Evolutionary conservation across 2,329 filamentous ascomycete species (phyloP), one percentile per base, ranked within the genome.

Genomic region (Trichothecium roseum): DNA sequence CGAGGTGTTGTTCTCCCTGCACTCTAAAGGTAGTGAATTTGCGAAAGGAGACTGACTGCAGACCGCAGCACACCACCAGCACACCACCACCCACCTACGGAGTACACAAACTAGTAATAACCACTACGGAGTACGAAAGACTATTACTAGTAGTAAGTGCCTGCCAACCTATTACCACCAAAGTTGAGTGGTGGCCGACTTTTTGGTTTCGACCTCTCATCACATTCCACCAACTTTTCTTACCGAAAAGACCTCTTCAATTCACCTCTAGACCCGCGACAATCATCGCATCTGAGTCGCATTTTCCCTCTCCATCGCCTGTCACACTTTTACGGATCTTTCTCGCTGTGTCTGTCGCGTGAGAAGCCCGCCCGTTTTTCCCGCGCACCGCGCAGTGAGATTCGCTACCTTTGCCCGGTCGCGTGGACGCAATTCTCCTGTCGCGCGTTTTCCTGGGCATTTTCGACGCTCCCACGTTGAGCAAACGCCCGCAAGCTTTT

Each of bases 391-490:
- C 18, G 16, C 34, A 18, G 34, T 24, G 32, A 15, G 16, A 22
- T n/a, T 32, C 30, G 31, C 30, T 31, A 26, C 26, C 34, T 24
- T 24, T 33, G 33, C 37, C 43, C 47, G 49, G 56, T 66, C 62
- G 64, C 63, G 64, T 66, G 59, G 50, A 53, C 29, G 13, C 29
- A n/a, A 48, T 47, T 51, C 49, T 30, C 36, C 42, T 36, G 41
- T 39, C 48, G 50, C 43, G 30, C 40, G 32, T 38, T 30, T 36
- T 28, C 34, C 30, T 30, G 30, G 32, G 22, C 32, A 32, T 32
- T 36, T 35, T 30, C 36, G 30, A 26, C 30, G 26, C 30, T 28
- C 34, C 42, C 40, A 42, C 36, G 28, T 34, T 20, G 27, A 33
- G 15, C 16, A 18, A 18, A 18, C 16, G 15, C 16, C 31, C 17